phyloP scores from a whole-genome alignment of 768 basidiomycete species.

The Lepiota brunneoincarnata region DNA sequence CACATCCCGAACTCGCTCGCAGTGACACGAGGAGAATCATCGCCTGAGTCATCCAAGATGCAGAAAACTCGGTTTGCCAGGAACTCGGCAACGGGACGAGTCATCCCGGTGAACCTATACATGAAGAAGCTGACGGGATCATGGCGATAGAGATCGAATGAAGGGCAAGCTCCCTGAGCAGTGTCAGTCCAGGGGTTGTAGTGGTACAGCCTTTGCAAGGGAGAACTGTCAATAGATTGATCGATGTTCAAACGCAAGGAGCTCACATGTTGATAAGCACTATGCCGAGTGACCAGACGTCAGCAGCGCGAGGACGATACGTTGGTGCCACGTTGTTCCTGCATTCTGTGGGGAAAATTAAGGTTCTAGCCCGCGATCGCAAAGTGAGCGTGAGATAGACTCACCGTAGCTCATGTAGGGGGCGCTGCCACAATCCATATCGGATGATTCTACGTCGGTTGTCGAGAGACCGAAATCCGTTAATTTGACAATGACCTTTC shows the following conservation, averaged over 20 bases:
- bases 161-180: slow-evolving; percentile 70
- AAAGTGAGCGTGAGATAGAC: slow-evolving; percentile 23
- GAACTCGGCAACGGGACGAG: slow-evolving; percentile 79
- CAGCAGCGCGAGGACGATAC: slow-evolving; percentile 91
- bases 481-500: slow-evolving; percentile 93
- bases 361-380: slow-evolving; percentile 13
- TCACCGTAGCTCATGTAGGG: slow-evolving; percentile 98
- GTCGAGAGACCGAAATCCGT: slow-evolving; percentile 97
- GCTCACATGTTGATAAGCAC: slow-evolving; percentile 96
- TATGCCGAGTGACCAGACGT: slow-evolving; percentile 98
- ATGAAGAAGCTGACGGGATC: slow-evolving; percentile 87
- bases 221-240: slow-evolving; percentile 12
- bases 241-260: slow-evolving; percentile 5
- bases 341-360: slow-evolving; percentile 62
- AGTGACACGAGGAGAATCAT: slow-evolving; percentile 65
- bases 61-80: slow-evolving; percentile 85
- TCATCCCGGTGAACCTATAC: slow-evolving; percentile 89
- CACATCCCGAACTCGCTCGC: slow-evolving; percentile 86
- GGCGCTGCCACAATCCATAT: slow-evolving; percentile 98
- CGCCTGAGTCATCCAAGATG: slow-evolving; percentile 61
- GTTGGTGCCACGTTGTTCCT: slow-evolving; percentile 95
- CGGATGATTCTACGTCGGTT: slow-evolving; percentile 81
- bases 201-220: slow-evolving; percentile 79
- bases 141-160: slow-evolving; percentile 78
- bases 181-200: slow-evolving; percentile 99